Evolutionary conservation across 73 alveolate genomes (phyloP).

Genomic region (Diophrys sp.): DNA sequence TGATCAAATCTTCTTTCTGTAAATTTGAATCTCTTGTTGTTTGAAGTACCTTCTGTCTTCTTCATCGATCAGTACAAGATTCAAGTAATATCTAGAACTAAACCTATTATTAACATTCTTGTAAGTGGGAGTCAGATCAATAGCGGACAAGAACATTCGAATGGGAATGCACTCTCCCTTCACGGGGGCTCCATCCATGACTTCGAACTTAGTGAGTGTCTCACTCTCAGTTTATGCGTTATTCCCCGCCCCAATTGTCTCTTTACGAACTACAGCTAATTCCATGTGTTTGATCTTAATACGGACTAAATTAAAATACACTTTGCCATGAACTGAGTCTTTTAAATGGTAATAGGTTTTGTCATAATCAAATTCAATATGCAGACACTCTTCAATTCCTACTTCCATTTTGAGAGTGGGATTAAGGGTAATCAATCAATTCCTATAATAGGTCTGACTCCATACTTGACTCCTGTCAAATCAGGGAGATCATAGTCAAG

Average conservation of each 20-base stretch:
- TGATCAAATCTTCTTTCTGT: conserved; percentile 55
- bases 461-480: too few relatives aligned
- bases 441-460: too few relatives aligned
- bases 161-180: conserved; percentile 97
- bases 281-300: conserved; percentile 99
- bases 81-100: conserved; percentile 89
- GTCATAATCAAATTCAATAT: conserved; percentile 97
- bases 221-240: conserved; percentile 83
- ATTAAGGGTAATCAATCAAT: too few relatives aligned
- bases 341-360: conserved; percentile 90
- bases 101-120: conserved; percentile 81
- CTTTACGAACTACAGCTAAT: conserved; percentile 92
- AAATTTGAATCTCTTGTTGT: conserved; percentile 69
- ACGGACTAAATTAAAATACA: conserved; percentile 93
- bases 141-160: conserved; percentile 93
- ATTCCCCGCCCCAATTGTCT: conserved; percentile 71
- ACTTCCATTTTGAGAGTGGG: conserved; percentile 91
- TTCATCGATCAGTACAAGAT: conserved; percentile 96
- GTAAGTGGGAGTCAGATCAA: conserved; percentile 98
- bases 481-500: too few relatives aligned
- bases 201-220: conserved; percentile 93
- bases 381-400: conserved; percentile 99
- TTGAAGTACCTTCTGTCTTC: conserved; percentile 95
- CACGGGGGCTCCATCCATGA: conserved; percentile 98
- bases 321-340: conserved; percentile 96